Percentiles rank a stretch among this genome's conserved stretches.
phyloP scores from a whole-genome alignment of 257 asterid genomes.

The Penstemon eatonii region DNA sequence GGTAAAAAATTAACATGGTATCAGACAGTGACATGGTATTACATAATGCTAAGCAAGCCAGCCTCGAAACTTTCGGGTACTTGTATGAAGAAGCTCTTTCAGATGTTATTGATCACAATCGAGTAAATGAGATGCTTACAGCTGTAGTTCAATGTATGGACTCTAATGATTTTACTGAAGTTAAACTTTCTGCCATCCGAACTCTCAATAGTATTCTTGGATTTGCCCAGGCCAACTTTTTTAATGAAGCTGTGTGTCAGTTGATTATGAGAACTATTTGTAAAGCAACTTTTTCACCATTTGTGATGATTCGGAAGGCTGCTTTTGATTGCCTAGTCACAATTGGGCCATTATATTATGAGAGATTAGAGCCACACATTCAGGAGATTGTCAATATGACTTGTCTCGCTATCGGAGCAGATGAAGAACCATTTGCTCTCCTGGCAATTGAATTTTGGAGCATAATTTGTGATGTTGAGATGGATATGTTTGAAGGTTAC shows the following conservation, averaged over 20 bases:
- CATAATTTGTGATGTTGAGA: slow-evolving; percentile 77
- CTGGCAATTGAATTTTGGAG: slow-evolving; percentile 86
- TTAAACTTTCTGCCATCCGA: slow-evolving; percentile 75
- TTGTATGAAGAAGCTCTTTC: slow-evolving; percentile 82
- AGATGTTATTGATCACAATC: slow-evolving; percentile 74
- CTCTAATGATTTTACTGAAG: slow-evolving; percentile 63
- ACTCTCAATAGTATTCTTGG: slow-evolving; percentile 79
- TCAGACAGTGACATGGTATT: no score
- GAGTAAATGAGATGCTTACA: slow-evolving; percentile 75
- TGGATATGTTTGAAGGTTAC: slow-evolving; percentile 70
- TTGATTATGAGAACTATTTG: slow-evolving; percentile 80
- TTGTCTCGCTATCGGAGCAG: slow-evolving; percentile 68
- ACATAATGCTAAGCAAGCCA: slow-evolving; percentile 75
- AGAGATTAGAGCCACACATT: slow-evolving; percentile 70
- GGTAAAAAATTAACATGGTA: slow-evolving; percentile 69
- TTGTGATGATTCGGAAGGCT: slow-evolving; percentile 74
- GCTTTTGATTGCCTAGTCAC: slow-evolving; percentile 82
- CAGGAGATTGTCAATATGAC: slow-evolving; percentile 71
- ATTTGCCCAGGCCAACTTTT: slow-evolving; percentile 81
- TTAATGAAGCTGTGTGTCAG: slow-evolving; percentile 77
- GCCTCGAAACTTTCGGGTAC: slow-evolving; percentile 77
- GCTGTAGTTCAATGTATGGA: slow-evolving; percentile 87
- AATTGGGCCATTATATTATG: slow-evolving; percentile 74
- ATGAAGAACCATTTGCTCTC: slow-evolving; percentile 77
- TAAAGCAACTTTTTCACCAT: slow-evolving; percentile 74